phyloP scores from a whole-genome alignment of 257 asterid species.

The Nicotiana noctiflora region DNA sequence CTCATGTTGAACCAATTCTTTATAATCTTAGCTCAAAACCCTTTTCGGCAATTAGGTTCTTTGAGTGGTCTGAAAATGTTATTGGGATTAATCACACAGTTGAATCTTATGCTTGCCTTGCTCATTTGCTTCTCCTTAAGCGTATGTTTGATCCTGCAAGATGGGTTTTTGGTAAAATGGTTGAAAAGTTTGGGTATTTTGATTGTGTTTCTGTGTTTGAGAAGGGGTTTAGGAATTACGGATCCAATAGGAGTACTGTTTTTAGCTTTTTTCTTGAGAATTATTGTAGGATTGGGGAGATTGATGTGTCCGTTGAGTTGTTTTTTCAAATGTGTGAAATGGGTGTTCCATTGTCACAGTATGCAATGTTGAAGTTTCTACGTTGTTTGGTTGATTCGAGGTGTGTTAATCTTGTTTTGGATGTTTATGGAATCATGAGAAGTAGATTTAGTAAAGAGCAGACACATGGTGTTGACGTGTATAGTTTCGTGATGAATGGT shows the following conservation, averaged over 20 bases:
- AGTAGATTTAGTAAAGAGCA: conserved; percentile 3
- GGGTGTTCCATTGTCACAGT: conserved; percentile 17
- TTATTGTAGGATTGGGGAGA: conserved; percentile 25
- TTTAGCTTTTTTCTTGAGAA: conserved; percentile 29
- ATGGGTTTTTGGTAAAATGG: conserved; percentile 28
- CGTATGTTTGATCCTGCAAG: conserved; percentile 28
- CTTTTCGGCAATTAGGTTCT: conserved; percentile 31
- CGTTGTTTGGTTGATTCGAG: conserved; percentile 21
- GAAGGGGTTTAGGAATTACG: conserved; percentile 17
- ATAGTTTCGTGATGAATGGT: conserved; percentile 28
- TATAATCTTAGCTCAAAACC: conserved; percentile 27
- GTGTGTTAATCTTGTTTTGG: conserved; percentile 14
- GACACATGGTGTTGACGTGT: conserved; percentile 7
- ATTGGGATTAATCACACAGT: conserved; percentile 29
- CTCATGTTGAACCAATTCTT: conserved; percentile 23
- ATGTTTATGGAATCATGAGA: conserved; percentile 9
- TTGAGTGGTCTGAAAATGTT: conserved; percentile 33
- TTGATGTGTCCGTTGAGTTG: conserved; percentile 20
- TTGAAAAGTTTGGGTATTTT: conserved; percentile 21
- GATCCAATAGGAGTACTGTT: conserved; percentile 14
- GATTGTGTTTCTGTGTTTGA: conserved; percentile 21
- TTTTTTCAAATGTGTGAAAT: conserved; percentile 19
- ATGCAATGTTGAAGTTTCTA: conserved; percentile 21
- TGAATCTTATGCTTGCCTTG: conserved; percentile 18
- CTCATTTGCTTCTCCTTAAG: conserved; percentile 21